These are phyloP conservation scores for Colletotrichum noveboracense DNA, from an alignment of 2,329 filamentous ascomycete species.

Conservation along the genomic window DNA sequence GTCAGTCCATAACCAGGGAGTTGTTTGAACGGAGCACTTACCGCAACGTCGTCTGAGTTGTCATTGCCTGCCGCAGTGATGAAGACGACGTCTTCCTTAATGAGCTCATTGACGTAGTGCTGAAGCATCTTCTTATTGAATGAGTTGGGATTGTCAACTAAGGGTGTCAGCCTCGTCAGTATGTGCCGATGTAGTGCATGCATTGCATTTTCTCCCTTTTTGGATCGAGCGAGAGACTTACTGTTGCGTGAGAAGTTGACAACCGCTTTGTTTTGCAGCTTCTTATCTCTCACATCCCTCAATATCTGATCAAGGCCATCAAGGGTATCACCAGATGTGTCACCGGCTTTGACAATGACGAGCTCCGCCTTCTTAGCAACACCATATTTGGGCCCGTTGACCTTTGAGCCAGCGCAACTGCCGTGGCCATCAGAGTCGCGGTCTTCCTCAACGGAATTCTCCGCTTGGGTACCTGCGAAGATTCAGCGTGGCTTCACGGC, in stretches of 20 bases:
- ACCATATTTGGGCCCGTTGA: not conserved
- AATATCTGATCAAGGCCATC: not conserved
- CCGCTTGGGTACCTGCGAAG: not conserved
- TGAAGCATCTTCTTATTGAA: not conserved
- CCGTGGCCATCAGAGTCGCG: not conserved
- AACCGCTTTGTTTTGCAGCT: not conserved
- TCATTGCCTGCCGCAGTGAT: not conserved
- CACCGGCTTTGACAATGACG: not conserved
- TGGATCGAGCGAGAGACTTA: too few species aligned
- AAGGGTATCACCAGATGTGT: not conserved
- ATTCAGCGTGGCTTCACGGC: not conserved
- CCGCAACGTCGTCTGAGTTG: not conserved
- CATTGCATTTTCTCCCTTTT: too few species aligned
- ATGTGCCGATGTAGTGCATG: rapidly evolving
- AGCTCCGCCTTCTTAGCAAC: not conserved
- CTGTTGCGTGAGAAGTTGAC: not conserved
- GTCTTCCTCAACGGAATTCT: not conserved
- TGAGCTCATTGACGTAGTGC: not conserved
- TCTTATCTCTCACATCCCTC: not conserved
- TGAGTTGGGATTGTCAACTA: not conserved
- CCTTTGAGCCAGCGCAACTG: not conserved
- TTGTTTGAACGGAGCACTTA: not conserved
- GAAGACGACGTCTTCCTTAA: not conserved
- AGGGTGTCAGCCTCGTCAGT: too few species aligned
- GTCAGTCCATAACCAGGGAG: not conserved